These are phyloP conservation scores for Phylloporus sp. DNA, from an alignment of 768 basidiomycete species.

Conservation along the genomic window DNA sequence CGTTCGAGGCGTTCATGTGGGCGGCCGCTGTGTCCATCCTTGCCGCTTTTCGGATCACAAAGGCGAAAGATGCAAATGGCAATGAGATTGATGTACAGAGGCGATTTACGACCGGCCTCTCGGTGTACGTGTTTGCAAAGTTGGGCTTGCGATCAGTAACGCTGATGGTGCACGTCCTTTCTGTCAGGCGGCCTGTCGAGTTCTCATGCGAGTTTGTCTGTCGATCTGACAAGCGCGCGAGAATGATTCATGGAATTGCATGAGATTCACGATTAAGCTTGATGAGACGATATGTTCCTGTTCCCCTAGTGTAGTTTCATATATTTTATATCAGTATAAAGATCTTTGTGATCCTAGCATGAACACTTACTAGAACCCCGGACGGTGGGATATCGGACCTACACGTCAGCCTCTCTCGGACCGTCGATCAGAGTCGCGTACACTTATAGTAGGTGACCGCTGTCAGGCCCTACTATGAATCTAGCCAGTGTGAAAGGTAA, in stretches of 20 bases:
- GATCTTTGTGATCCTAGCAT: no score
- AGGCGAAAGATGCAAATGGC: constrained; percentile 20
- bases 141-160: not conserved
- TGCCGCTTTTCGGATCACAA: constrained; percentile 17
- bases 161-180: not conserved
- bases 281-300: no score
- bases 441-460: no score
- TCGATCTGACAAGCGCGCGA: constrained; percentile 12
- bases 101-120: constrained; percentile 21
- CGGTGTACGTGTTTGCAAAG: constrained; percentile 9
- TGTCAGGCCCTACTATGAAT: no score
- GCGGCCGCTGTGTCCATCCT: constrained; percentile 20
- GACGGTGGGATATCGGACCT: no score
- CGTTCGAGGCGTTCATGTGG: constrained; percentile 22
- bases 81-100: constrained; percentile 20
- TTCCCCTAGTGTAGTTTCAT: no score
- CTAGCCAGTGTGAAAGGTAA: no score
- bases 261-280: no score
- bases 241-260: not conserved
- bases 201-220: constrained; percentile 22
- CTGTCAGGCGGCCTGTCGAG: constrained; percentile 16
- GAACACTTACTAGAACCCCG: no score
- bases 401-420: no score
- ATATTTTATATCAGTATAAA: no score
- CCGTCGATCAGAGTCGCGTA: no score